Evolutionary conservation across 768 basidiomycete genomes (phyloP), one percentile per base, ranked within the genome.

Genomic region (Phanerodontia chrysosporium): DNA sequence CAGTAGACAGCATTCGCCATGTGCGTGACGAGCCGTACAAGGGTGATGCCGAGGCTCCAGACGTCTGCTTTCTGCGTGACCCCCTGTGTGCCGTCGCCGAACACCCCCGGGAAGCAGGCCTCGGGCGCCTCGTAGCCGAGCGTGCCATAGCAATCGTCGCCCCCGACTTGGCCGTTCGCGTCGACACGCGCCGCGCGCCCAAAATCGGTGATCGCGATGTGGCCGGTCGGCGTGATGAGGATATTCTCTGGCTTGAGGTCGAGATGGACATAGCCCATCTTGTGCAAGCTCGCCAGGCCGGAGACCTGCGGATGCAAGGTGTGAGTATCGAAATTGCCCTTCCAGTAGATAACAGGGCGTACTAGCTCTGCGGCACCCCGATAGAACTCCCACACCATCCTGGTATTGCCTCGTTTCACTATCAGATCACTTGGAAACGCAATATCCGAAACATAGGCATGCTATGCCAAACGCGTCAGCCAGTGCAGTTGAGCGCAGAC

Each of bases 31-130:
- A 46, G n/a, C n/a, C 25, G 45, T 44, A 78, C 72, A 0, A 83
- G 65, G 67, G 80, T 76, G 56, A 79, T 75, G 3, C 80, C 81
- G 12, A 79, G 65, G 24, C 70, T 72, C 79, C 78, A 83, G 69
- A 78, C 78, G 62, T 83, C 82, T 1, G 51, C 57, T 8, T 18
- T 13, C 36, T 52, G 45, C 16, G 28, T 25, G 10, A 29, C 46
- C 45, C 5, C 32, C 6, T 13, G 6, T 6, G 32, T 13, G 7
- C 13, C 32, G 32, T 35, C 32, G 32, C 32, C 32, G 32, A 35
- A 35, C 7, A 35, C 7, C 32, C 32, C 32, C 7, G 7, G 32
- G 32, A 35, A 13, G 32, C 13, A 35, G 12, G 6, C 27, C 12
- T 58, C 45, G 18, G 57, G 57, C 8, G 57, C 57, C 13, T 39